Base-by-base conservation (phyloP, 257 asterid genomes). In the Striga asiatica region DNA sequence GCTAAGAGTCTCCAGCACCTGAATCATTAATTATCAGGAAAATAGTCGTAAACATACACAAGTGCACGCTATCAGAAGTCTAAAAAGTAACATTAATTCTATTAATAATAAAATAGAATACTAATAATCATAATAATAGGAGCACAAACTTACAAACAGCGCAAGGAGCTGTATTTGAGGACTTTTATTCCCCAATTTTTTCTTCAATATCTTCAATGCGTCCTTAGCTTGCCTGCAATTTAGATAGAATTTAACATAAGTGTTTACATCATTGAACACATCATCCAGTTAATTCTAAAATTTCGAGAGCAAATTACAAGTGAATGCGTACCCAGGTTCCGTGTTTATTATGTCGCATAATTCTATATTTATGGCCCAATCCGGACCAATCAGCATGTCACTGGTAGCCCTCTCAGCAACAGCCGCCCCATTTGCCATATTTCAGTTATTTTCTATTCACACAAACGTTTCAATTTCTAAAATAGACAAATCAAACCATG, bases 391-490 rank as follows among this genome's bases (percentile, higher is more conserved):
- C 78, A 92, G 76, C 79, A 74, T 53, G 65, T 92, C 98, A 76
- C 89, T 84, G 3, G 97, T 92, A 22, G 98, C 98, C 73, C 98
- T 84, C 74, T 92, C 98, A 56, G 95, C 93, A 79, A 87, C 66
- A 35, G 89, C 84, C 20, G 80, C 97, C 12, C 91, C 97, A 60
- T 73, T 87, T 16, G 89, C 92, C 98, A 92, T 92, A 38, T 70
- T 62, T 73, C 45, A 42, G 54, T 49, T 34, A 41, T 25, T 70
- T 54, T 38, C 34, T 53, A 46, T 52, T n/a, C 43, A 17, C 23
- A 21, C 66, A 50, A 57, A 58, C 59, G n/a, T n/a, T 67, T 43
- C 22, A 24, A 52, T 27, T 57, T 49, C 71, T 65, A 29, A 27
- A 47, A 35, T 6, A 50, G 47, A 51, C 25, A 3, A 60, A 37